phyloP scores from a whole-genome alignment of 805 yeast genomes.

The Ogataea ramenticola region DNA sequence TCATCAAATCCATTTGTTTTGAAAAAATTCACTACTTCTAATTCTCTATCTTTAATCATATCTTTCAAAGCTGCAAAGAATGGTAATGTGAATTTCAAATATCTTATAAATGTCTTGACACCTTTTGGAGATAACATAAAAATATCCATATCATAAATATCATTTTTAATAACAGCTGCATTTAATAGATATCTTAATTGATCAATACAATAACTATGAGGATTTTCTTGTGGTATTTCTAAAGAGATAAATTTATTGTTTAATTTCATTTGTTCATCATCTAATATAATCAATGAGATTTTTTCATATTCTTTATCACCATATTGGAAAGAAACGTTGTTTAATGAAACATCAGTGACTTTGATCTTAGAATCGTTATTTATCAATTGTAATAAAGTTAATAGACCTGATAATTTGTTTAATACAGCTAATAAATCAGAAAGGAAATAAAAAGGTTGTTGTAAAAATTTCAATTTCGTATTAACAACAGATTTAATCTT shows the following conservation, averaged over 20 bases:
- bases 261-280: constrained; percentile 7
- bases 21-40: constrained; percentile 6
- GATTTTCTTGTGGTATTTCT: constrained; percentile 22
- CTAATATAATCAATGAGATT: constrained; percentile 17
- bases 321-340: constrained; percentile 24
- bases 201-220: constrained; percentile 19
- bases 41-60: constrained; percentile 7
- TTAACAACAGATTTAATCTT: constrained; percentile 21
- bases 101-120: constrained; percentile 19
- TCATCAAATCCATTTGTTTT: constrained; percentile 7
- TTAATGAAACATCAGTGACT: constrained; percentile 20
- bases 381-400: constrained; percentile 23
- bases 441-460: constrained; percentile 1
- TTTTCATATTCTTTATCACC: constrained; percentile 19
- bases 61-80: constrained; percentile 16
- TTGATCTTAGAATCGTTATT: constrained; percentile 20
- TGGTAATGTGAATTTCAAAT: constrained; percentile 23
- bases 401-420: constrained; percentile 19
- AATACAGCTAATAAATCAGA: constrained; percentile 15
- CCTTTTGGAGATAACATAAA: constrained; percentile 11
- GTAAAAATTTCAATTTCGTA: constrained; percentile 15
- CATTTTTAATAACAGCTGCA: neutral
- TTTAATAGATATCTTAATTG: constrained; percentile 15
- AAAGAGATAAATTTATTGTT: constrained; percentile 6
- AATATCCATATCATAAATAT: constrained; percentile 1